These are phyloP conservation scores for Suillus brevipes DNA, from an alignment of 768 basidiomycete genomes.

Conservation along the genomic window DNA sequence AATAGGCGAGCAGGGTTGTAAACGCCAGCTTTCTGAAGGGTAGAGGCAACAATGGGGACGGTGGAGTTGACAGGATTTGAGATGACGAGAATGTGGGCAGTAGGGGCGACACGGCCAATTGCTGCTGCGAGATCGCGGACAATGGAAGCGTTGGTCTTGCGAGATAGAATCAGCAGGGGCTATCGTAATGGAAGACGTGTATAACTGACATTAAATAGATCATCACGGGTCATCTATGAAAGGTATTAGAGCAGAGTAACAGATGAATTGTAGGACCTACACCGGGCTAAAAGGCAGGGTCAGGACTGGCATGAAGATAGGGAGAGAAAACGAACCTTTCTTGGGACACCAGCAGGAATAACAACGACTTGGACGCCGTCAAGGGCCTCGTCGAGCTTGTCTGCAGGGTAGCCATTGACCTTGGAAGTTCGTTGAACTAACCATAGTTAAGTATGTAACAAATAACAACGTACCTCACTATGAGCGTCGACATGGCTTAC, in stretches of 20 bases:
- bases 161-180: slow-evolving; percentile 3
- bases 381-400: slow-evolving; percentile 87
- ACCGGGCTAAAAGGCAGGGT: slow-evolving; percentile 60
- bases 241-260: slow-evolving; percentile 26
- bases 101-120: slow-evolving; percentile 81
- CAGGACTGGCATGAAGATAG: slow-evolving; percentile 20
- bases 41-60: slow-evolving; percentile 93
- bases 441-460: background rate
- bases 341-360: slow-evolving; percentile 98
- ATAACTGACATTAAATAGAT: slow-evolving; percentile 84
- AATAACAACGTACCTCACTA: slow-evolving; percentile 59
- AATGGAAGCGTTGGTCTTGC: slow-evolving; percentile 93
- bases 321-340: slow-evolving; percentile 66
- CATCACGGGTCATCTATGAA: slow-evolving; percentile 89
- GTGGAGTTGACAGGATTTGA: slow-evolving; percentile 99
- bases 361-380: slow-evolving; percentile 90
- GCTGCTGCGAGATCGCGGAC: slow-evolving; percentile 93
- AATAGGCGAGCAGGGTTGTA: slow-evolving; percentile 89
- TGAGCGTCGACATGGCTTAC: slow-evolving; percentile 91
- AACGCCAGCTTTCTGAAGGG: slow-evolving; percentile 88
- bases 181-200: background rate
- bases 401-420: slow-evolving; percentile 80
- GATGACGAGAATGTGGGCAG: slow-evolving; percentile 94
- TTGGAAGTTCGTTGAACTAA: slow-evolving; percentile 26
- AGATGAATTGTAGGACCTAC: slow-evolving; percentile 49